phyloP scores from a whole-genome alignment of 2,329 filamentous ascomycete species.

The Tolypocladium ophioglossoides region DNA sequence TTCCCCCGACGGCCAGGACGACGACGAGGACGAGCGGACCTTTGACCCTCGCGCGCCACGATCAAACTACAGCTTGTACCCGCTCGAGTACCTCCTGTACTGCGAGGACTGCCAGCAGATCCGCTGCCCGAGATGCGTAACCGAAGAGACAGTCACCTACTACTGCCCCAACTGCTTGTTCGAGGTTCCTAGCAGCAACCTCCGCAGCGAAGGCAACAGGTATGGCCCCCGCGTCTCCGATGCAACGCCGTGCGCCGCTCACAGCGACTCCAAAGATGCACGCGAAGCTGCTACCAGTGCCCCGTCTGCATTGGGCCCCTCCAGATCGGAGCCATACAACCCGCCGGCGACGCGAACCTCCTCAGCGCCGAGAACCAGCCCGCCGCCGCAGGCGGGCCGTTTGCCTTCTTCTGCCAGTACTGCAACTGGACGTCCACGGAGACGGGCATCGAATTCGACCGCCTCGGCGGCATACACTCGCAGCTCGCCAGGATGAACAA shows the following conservation, averaged over 20 bases:
- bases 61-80: constrained; percentile 85
- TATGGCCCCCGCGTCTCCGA: constrained; percentile 27
- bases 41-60: constrained; percentile 81
- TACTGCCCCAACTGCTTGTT: constrained; percentile 95
- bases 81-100: constrained; percentile 86
- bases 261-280: constrained; percentile 50
- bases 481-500: constrained; percentile 67
- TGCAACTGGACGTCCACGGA: constrained; percentile 90
- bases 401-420: constrained; percentile 75
- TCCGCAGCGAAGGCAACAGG: constrained; percentile 90
- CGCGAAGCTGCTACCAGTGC: constrained; percentile 91
- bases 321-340: constrained; percentile 60
- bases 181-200: constrained; percentile 85
- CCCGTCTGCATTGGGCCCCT: constrained; percentile 79
- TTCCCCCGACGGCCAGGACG: constrained; percentile 19
- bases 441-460: constrained; percentile 82
- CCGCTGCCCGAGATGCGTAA: constrained; percentile 81
- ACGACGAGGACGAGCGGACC: constrained; percentile 63
- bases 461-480: constrained; percentile 72
- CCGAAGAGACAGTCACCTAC: constrained; percentile 89
- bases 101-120: constrained; percentile 98
- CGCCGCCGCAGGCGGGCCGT: constrained; percentile 39
- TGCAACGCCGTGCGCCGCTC: constrained; percentile 1
- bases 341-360: constrained; percentile 33
- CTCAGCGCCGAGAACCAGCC: constrained; percentile 28